Evolutionary conservation across 495 filamentous ascomycete genomes (phyloP).

Genomic region (Podospora comata): DNA sequence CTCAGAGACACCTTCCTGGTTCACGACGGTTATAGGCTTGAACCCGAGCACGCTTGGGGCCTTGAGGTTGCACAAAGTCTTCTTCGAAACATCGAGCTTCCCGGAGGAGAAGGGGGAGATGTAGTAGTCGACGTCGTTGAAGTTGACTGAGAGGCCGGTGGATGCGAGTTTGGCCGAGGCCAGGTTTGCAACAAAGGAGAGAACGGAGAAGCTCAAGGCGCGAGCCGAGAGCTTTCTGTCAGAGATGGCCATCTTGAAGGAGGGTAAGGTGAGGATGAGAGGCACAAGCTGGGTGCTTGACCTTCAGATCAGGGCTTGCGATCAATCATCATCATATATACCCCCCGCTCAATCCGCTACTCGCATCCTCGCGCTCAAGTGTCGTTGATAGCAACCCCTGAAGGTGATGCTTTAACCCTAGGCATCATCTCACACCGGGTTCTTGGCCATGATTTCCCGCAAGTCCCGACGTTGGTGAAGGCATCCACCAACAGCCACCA

Average conservation of each 20-base stretch:
- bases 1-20: slow-evolving; percentile 22
- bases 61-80: slow-evolving; percentile 1
- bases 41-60: slow-evolving; percentile 22
- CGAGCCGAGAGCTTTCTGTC: slow-evolving; percentile 3
- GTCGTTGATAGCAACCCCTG: no score
- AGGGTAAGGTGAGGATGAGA: neutral
- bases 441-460: no score
- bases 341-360: no score
- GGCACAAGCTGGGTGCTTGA: no score
- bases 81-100: slow-evolving; percentile 17
- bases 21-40: slow-evolving; percentile 44
- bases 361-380: no score
- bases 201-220: slow-evolving; percentile 15
- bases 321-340: no score
- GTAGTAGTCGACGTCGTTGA: slow-evolving; percentile 47
- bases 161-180: slow-evolving; percentile 25
- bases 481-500: no score
- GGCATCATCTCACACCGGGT: no score
- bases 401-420: no score
- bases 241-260: slow-evolving; percentile 13
- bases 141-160: slow-evolving; percentile 39
- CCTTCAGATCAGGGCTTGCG: no score
- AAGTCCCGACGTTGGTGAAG: no score
- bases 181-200: slow-evolving; percentile 15
- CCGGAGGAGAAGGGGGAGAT: slow-evolving; percentile 32